A percentile compares a stretch with the other conserved stretches of the same genome.
Conservation (phyloP, 805 yeast species). For the Gaillardinia entomophila region DNA sequence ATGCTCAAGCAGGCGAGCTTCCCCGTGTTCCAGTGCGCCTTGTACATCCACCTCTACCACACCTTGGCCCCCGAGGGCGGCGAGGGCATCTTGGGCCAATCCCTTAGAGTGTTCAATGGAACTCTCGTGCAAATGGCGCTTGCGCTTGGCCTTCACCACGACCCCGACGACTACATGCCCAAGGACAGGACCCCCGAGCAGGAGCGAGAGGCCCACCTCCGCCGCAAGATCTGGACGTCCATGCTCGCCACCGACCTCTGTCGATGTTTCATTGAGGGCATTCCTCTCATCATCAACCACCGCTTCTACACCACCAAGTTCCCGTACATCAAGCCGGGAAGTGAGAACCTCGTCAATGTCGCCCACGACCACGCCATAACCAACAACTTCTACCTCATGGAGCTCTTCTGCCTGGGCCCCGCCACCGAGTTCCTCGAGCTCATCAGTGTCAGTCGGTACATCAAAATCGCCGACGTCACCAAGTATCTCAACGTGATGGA, state of each 20-base stretch:
- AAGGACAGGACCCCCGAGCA: neutral
- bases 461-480: neutral
- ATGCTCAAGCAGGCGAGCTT: constrained; percentile 1
- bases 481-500: neutral
- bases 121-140: constrained; percentile 1
- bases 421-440: neutral
- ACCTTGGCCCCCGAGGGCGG: constrained; percentile 3
- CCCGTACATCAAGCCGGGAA: neutral
- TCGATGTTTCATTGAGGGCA: neutral
- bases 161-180: constrained; percentile 1
- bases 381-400: neutral
- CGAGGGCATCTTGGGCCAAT: constrained; percentile 1
- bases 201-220: neutral
- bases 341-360: neutral
- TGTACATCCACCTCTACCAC: constrained; percentile 2
- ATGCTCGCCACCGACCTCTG: no score
- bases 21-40: constrained; percentile 3
- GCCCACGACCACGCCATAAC: neutral
- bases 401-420: neutral
- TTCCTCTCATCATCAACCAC: neutral
- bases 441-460: neutral
- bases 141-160: constrained; percentile 2
- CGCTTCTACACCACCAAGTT: neutral
- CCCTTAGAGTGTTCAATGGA: neutral
- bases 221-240: neutral